Percentiles rank a stretch among this genome's conserved stretches.
phyloP scores from a whole-genome alignment of 192 early-diverging fungal species.

The Coemansia sp. region DNA sequence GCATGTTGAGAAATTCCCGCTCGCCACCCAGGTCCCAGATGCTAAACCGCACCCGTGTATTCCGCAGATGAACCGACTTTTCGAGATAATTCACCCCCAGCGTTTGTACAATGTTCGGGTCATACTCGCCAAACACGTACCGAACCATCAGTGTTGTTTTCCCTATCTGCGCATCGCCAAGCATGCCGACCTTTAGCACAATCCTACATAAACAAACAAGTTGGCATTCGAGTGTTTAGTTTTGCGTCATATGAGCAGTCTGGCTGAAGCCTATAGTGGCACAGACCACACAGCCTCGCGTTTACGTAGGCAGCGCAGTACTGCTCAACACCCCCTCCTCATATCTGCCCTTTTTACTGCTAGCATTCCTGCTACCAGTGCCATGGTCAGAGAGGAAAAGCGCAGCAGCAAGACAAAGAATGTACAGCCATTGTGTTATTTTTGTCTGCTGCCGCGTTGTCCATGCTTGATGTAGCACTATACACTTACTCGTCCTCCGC shows the following conservation, averaged over 20 bases:
- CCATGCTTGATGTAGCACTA: constrained; percentile 10
- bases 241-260: constrained; percentile 1
- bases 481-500: constrained; percentile 47
- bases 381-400: background rate
- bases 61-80: constrained; percentile 87
- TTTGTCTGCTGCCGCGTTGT: background rate
- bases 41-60: constrained; percentile 92
- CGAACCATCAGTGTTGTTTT: constrained; percentile 98
- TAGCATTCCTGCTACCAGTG: background rate
- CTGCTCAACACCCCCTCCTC: background rate
- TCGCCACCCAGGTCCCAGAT: constrained; percentile 98
- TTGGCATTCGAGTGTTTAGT: background rate
- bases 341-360: background rate
- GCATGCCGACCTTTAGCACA: constrained; percentile 92
- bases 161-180: constrained; percentile 94
- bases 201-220: constrained; percentile 51
- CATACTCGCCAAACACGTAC: constrained; percentile 94
- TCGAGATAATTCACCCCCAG: constrained; percentile 97
- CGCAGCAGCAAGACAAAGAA: background rate
- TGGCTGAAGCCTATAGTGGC: background rate
- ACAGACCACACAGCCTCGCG: background rate
- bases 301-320: background rate
- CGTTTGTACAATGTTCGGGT: constrained; percentile 94
- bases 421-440: constrained; percentile 7
- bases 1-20: constrained; percentile 95